A percentile compares a stretch with the other conserved stretches of the same genome.
These are phyloP conservation scores for Cubamyces sp. DNA, from an alignment of 768 basidiomycete species.

Conservation along the genomic window DNA sequence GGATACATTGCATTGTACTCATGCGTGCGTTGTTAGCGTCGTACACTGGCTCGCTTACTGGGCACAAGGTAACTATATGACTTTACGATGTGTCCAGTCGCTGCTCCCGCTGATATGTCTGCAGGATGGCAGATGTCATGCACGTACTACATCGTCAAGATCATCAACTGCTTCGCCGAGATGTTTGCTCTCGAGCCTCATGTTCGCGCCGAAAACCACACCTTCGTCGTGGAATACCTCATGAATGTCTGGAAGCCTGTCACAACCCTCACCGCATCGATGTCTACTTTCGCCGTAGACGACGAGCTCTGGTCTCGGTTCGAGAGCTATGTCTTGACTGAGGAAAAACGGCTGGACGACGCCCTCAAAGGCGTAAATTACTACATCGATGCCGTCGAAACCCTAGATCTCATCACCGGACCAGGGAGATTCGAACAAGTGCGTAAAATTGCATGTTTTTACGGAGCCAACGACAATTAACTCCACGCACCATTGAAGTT, in stretches of 20 bases:
- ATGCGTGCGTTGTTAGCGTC: slow-evolving; percentile 24
- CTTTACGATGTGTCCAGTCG: background rate
- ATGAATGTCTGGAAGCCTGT: slow-evolving; percentile 11
- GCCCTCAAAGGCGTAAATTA: slow-evolving; percentile 36
- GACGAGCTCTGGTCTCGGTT: slow-evolving; percentile 34
- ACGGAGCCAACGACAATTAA: background rate
- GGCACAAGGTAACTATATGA: slow-evolving; percentile 35
- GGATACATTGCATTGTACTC: background rate
- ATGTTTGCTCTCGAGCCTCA: slow-evolving; percentile 23
- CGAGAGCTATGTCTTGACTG: slow-evolving; percentile 30
- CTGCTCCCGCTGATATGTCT: background rate
- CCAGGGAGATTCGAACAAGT: slow-evolving; percentile 41
- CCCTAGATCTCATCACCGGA: slow-evolving; percentile 36
- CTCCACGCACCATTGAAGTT: slow-evolving; percentile 29
- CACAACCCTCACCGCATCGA: slow-evolving; percentile 19
- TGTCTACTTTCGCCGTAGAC: slow-evolving; percentile 21
- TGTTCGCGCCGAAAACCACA: slow-evolving; percentile 28
- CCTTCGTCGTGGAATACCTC: slow-evolving; percentile 34
- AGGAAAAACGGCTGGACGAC: slow-evolving; percentile 33
- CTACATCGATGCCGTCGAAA: slow-evolving; percentile 38
- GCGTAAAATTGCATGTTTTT: background rate
- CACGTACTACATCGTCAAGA: slow-evolving; percentile 21
- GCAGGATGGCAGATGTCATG: slow-evolving; percentile 31
- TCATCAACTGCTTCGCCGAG: slow-evolving; percentile 15
- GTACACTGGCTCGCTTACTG: slow-evolving; percentile 40